Evolutionary conservation across 1,284 basidiomycete genomes (phyloP).

Genomic region (Leucoagaricus sp.): DNA sequence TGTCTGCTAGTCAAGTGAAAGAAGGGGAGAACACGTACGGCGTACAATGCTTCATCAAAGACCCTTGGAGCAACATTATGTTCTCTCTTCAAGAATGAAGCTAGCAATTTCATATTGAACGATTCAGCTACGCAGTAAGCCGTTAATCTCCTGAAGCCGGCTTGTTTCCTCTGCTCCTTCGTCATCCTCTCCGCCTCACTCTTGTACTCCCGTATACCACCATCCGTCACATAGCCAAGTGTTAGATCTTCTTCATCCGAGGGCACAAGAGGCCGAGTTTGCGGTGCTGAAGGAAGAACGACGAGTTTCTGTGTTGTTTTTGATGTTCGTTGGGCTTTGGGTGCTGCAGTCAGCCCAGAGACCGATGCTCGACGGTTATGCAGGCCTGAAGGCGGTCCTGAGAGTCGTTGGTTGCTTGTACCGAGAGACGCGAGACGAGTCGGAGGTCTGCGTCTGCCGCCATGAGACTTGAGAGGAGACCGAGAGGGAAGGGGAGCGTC

Average conservation of each 20-base stretch:
- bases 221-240: slow-evolving; percentile 66
- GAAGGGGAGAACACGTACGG: slow-evolving; percentile 65
- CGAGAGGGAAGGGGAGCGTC: neutral
- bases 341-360: slow-evolving; percentile 34
- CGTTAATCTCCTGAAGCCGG: slow-evolving; percentile 77
- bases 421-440: slow-evolving; percentile 10
- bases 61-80: slow-evolving; percentile 89
- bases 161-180: slow-evolving; percentile 74
- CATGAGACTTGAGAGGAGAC: neutral
- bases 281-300: slow-evolving; percentile 86
- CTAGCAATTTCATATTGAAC: slow-evolving; percentile 79
- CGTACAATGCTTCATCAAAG: slow-evolving; percentile 94
- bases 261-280: slow-evolving; percentile 76
- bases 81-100: slow-evolving; percentile 87
- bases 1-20: slow-evolving; percentile 1
- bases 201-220: slow-evolving; percentile 69
- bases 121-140: slow-evolving; percentile 87
- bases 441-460: slow-evolving; percentile 11
- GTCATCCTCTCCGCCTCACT: slow-evolving; percentile 81
- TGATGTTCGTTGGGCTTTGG: slow-evolving; percentile 76
- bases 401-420: slow-evolving; percentile 1
- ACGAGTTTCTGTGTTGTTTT: slow-evolving; percentile 94
- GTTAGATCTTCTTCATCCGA: slow-evolving; percentile 56
- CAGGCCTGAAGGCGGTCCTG: neutral
- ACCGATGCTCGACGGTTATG: slow-evolving; percentile 28